Base-by-base conservation (phyloP, 495 filamentous ascomycete species). In the Lasiosphaeria hispida region DNA sequence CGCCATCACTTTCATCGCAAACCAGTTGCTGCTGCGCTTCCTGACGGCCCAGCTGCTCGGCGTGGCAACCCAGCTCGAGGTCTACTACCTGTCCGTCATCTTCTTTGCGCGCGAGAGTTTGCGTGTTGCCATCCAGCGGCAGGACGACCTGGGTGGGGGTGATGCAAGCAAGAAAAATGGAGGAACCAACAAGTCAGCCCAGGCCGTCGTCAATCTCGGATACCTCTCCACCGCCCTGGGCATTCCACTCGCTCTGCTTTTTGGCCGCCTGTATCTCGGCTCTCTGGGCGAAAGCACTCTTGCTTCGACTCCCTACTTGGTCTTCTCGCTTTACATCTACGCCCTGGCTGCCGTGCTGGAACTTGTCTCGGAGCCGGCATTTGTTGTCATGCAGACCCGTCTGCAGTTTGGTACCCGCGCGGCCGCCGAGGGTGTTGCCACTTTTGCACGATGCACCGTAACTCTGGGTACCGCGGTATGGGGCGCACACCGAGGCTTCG, bases 41-140 rank as follows among this genome's bases (percentile, higher is more conserved):
- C 75, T 97, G 17, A 93, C 91, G 0, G 92, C 94, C 0, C 81
- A 87, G 41, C 77, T 92, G 0, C 80, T 97, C 1, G 94, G 92
- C 4, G 79, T 94, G 30, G 88, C 92, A 1, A 84, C 91, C 3
- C 95, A 96, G 68, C 81, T 97, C 4, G 94, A 99, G 59, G 83
- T 97, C 1, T 96, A 89, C 70, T 90, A 90, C 55, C 86, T 92
- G 33, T 87, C 90, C 2, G 85, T 95, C 10, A 77, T 97, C 2
- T 96, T 91, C 69, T 97, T 97, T 62, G 89, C 94, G 0, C 80
- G 94, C 34, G 94, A 99, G 72, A 90, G 87, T 53, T 74, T 97
- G 41, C 83, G 94, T 14, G 85, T 91, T 18, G 91, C 92, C 3
- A 81, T 96, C 37, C 92, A 96, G 70, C 81, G 93, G 57, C 88